phyloP scores from a whole-genome alignment of 306 rosid species.

The Ammopiptanthus mongolicus region DNA sequence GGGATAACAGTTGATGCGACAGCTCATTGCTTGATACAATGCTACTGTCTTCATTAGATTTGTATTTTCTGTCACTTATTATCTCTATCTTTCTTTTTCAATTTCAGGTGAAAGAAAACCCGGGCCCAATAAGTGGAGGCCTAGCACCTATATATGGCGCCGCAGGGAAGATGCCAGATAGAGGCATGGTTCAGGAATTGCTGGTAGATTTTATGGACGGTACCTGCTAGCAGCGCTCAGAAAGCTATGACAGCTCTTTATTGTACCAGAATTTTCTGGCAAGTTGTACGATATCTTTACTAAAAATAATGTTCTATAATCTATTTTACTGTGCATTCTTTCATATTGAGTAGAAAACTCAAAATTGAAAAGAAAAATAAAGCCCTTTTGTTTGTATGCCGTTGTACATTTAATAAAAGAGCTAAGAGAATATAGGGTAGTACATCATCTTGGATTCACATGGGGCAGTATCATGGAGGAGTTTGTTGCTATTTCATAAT shows the following conservation, averaged over 20 bases:
- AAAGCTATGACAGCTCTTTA: not conserved
- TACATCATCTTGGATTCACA: not conserved
- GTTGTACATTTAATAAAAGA: not conserved
- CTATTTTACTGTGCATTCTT: constrained; percentile 3
- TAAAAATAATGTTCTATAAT: not conserved
- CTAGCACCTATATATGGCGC: constrained; percentile 95
- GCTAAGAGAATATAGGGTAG: not conserved
- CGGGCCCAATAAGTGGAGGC: constrained; percentile 91
- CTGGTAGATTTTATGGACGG: constrained; percentile 87
- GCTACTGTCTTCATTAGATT: constrained; percentile 4
- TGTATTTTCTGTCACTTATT: not conserved
- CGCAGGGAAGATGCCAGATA: constrained; percentile 95
- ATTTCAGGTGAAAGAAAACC: constrained; percentile 78
- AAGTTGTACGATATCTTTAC: not conserved
- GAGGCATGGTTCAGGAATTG: constrained; percentile 80
- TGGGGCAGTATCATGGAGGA: not conserved
- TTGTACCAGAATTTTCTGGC: constrained; percentile 27
- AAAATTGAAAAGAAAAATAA: not conserved
- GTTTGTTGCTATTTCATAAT: not conserved
- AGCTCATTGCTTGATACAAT: not conserved
- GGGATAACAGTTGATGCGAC: constrained; percentile 3
- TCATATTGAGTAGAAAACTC: not conserved
- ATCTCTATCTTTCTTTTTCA: not conserved
- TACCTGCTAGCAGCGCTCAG: constrained; percentile 49
- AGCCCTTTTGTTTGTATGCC: not conserved